Base-by-base conservation (phyloP, 495 filamentous ascomycete genomes). In the Recurvomyces mirabilis region DNA sequence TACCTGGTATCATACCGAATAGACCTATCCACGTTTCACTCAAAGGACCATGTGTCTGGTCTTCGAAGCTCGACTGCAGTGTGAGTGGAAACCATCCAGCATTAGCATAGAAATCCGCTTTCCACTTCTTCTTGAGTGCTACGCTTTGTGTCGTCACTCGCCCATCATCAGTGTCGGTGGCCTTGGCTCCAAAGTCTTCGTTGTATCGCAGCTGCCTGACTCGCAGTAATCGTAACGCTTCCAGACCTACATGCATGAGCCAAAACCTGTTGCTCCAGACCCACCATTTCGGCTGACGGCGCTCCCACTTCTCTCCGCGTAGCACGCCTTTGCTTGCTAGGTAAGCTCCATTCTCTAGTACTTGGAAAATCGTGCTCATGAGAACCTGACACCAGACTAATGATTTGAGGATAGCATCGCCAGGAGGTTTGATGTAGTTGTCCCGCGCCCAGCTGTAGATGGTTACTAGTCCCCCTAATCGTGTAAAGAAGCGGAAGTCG, bases 261-360 rank as follows among this genome's bases (percentile, higher is more conserved):
- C 88, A 94, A 51, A 80, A 81, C 13, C 87, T 65, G 13, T 70
- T 73, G 59, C 84, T 84, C 84, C 82, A 93, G 25, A 78, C 55
- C 62, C 73, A 78, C 60, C 75, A 78, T 44, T 65, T 66, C 20
- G 58, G 67, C 57, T 74, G 67, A 39, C 62, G 63, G 44, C 65
- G 56, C 6, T 73, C 68, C 17, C 69, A 69, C 60, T 70, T 60
- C 41, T 68, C 55, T 4, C 73, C 69, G 13, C 30, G 40, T 22
- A 93, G 55, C 0, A 94, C 69, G 14, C 75, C 75, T 53, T 85
- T 83, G 17, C 65, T 59, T 4, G 79, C 73, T 7, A 96, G 70
- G 65, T 82, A 94, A 7, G 80, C 82, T 5, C 70, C 76, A 61
- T 94, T 94, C 68, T 96, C 89, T 23, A 93, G 71, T 9, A 69